phyloP scores from a whole-genome alignment of 495 filamentous ascomycete species.

The Trichoderma virens region DNA sequence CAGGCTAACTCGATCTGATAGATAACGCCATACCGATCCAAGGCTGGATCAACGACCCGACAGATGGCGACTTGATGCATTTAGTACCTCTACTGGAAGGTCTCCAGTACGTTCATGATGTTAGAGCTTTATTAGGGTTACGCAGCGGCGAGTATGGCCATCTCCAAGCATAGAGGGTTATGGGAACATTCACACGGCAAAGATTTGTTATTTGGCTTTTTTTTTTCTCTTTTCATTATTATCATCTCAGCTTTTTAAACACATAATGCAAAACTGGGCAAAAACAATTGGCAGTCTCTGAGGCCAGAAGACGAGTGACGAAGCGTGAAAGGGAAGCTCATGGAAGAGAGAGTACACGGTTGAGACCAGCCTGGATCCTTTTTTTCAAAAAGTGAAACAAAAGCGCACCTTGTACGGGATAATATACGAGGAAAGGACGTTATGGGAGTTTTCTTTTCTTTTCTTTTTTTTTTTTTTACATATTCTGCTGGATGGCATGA shows the following conservation, averaged over 20 bases:
- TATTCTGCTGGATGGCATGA: neutral
- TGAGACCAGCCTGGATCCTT: neutral
- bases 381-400: neutral
- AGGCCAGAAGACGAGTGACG: neutral
- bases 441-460: neutral
- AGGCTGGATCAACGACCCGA: conserved; percentile 87
- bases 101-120: conserved; percentile 91
- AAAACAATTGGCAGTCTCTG: neutral
- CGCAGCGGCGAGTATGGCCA: conserved; percentile 71
- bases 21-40: conserved; percentile 94
- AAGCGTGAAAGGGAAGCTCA: neutral
- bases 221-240: neutral
- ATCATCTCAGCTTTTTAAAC: neutral
- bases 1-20: conserved; percentile 22
- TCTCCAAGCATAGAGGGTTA: conserved; percentile 29
- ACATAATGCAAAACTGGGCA: neutral
- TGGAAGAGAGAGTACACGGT: neutral
- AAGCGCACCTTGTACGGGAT: neutral
- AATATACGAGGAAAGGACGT: neutral
- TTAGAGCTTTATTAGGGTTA: conserved; percentile 78
- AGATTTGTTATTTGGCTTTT: neutral
- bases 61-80: conserved; percentile 83
- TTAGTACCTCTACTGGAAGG: conserved; percentile 91
- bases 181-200: neutral
- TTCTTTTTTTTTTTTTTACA: no score